Conservation (phyloP, 2,329 filamentous ascomycete genomes). For the Aspergillus ochraceoroseus region DNA sequence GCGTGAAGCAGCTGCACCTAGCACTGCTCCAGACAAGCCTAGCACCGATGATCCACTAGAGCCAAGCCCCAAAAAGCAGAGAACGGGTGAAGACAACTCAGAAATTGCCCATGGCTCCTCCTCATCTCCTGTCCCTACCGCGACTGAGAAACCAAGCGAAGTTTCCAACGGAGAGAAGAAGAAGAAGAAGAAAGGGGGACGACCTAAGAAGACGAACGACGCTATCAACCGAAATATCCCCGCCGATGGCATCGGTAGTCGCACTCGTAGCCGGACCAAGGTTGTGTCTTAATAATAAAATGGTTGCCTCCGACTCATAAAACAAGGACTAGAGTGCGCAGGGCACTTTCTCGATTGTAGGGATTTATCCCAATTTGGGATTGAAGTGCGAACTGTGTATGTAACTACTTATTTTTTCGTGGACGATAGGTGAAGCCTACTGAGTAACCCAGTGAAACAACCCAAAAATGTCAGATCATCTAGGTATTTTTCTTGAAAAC, state of each 20-base stretch:
- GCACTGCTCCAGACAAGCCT: conserved; percentile 11
- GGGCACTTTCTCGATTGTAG: no score
- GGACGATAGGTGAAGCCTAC: no score
- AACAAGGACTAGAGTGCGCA: background rate
- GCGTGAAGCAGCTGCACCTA: conserved; percentile 14
- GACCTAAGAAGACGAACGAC: conserved; percentile 33
- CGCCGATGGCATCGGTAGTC: conserved; percentile 35
- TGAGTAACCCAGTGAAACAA: no score
- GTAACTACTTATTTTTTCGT: no score
- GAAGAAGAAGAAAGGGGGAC: conserved; percentile 31
- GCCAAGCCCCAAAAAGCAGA: conserved; percentile 36
- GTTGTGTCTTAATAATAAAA: conserved; percentile 15
- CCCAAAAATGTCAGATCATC: no score
- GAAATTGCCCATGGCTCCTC: conserved; percentile 17
- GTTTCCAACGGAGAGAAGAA: conserved; percentile 28
- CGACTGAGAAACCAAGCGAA: conserved; percentile 11
- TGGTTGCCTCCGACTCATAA: background rate
- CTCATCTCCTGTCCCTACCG: conserved; percentile 2
- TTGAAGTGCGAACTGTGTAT: no score
- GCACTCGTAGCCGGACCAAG: conserved; percentile 40
- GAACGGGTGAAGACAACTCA: conserved; percentile 20
- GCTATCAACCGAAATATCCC: conserved; percentile 26
- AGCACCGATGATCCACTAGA: conserved; percentile 18
- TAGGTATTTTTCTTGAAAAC: no score
- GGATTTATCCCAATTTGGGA: no score